Evolutionary conservation across 768 basidiomycete species (phyloP).

Genomic region (Glaciozyma martinii): DNA sequence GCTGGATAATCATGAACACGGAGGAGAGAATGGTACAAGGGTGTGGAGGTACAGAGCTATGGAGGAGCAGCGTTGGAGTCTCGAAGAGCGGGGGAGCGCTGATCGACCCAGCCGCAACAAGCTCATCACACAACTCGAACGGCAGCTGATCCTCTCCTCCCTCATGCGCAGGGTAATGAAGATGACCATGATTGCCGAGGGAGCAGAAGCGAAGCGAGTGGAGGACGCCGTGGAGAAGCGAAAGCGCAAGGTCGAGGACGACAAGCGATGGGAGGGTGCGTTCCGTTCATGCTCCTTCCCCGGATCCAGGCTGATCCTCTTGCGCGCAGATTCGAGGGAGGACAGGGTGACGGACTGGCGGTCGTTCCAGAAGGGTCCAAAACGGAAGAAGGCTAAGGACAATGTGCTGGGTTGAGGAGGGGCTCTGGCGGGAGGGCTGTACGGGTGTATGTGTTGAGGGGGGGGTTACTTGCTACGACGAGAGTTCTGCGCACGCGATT

Average conservation of each 20-base stretch:
- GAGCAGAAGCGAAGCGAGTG: slow-evolving; percentile 83
- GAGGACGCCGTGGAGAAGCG: slow-evolving; percentile 67
- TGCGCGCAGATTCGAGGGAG: slow-evolving; percentile 32
- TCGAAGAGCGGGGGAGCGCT: too few species aligned
- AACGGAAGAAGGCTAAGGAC: slow-evolving; percentile 24
- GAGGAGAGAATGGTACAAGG: too few species aligned
- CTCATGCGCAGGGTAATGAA: slow-evolving; percentile 23
- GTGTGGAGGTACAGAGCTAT: too few species aligned
- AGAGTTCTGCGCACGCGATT: too few species aligned
- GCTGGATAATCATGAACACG: too few species aligned
- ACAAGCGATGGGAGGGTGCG: slow-evolving; percentile 79
- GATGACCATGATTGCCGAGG: slow-evolving; percentile 42
- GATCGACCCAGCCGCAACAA: too few species aligned
- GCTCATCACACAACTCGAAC: too few species aligned
- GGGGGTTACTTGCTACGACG: neutral
- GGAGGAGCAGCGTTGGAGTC: too few species aligned
- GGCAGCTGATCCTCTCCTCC: too few species aligned
- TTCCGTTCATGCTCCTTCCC: slow-evolving; percentile 12
- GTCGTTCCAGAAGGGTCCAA: slow-evolving; percentile 28
- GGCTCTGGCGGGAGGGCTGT: neutral
- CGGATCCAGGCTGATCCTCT: neutral
- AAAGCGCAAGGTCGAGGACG: slow-evolving; percentile 83
- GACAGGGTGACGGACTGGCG: slow-evolving; percentile 32
- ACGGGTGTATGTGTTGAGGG: neutral
- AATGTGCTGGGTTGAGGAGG: slow-evolving; percentile 28